These are phyloP conservation scores for Oryza longistaminata DNA, from an alignment of 176 grass and related monocot species.

Conservation along the genomic window DNA sequence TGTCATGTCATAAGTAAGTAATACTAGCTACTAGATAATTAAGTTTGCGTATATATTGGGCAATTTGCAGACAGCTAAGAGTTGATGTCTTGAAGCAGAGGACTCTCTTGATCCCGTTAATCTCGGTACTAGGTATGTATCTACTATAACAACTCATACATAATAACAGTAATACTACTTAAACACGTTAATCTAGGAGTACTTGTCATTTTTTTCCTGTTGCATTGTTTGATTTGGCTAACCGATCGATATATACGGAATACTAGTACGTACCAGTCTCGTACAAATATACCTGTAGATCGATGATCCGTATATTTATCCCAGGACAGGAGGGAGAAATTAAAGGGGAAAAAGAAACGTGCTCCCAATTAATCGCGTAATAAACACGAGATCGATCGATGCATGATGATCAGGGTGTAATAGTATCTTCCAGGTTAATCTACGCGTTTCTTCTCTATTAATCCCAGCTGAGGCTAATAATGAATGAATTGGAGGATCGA, in stretches of 20 bases:
- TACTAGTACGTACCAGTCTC: not conserved
- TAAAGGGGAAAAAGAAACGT: not conserved
- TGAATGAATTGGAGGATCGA: not conserved
- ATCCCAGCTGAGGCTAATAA: not conserved
- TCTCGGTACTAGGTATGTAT: not conserved
- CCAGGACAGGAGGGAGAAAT: not conserved
- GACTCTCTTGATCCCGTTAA: not conserved
- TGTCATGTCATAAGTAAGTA: too few relatives aligned
- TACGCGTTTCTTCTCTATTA: not conserved
- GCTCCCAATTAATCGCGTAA: not conserved
- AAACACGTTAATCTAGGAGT: not conserved
- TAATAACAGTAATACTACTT: not conserved
- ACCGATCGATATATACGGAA: not conserved
- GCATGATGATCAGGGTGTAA: not conserved
- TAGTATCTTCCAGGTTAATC: constrained; percentile 24
- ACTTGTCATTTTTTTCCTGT: not conserved
- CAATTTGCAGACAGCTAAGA: not conserved
- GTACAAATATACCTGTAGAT: not conserved
- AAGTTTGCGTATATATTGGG: not conserved
- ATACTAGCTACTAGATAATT: not conserved
- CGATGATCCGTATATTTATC: not conserved
- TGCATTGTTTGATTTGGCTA: not conserved
- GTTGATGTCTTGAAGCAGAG: constrained; percentile 11
- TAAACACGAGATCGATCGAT: not conserved
- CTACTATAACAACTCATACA: not conserved